These are phyloP conservation scores for Pulveroboletus ravenelii DNA, from an alignment of 768 basidiomycete species.

Conservation along the genomic window DNA sequence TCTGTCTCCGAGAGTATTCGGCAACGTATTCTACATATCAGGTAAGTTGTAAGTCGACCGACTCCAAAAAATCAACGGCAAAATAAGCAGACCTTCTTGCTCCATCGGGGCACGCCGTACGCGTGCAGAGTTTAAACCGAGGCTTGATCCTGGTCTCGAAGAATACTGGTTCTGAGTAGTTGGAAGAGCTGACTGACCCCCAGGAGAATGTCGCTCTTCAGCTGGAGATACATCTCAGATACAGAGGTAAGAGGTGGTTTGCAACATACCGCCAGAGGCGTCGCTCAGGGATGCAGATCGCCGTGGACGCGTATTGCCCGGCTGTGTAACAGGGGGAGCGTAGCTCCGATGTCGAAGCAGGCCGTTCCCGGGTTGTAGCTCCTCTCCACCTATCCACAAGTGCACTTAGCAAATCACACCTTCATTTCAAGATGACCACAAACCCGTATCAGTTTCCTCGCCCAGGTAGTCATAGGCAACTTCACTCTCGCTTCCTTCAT, in stretches of 20 bases:
- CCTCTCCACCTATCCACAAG: constrained; percentile 28
- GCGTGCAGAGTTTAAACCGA: constrained; percentile 37
- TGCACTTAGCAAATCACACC: constrained; percentile 16
- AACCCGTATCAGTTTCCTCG: constrained; percentile 42
- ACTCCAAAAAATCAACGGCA: constrained; percentile 8
- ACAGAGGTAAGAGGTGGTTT: constrained; percentile 23
- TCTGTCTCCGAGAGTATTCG: constrained; percentile 22
- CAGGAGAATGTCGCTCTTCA: constrained; percentile 27
- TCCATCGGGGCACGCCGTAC: constrained; percentile 39
- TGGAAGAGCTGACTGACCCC: constrained; percentile 12
- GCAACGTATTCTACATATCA: constrained; percentile 22
- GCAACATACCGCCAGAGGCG: constrained; percentile 34
- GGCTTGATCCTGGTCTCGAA: constrained; percentile 42
- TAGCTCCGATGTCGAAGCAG: constrained; percentile 26
- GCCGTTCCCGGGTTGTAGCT: constrained; percentile 24
- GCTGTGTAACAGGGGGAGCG: constrained; percentile 28
- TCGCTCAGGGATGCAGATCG: constrained; percentile 79
- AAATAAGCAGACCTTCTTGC: constrained; percentile 36
- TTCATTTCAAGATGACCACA: constrained; percentile 11
- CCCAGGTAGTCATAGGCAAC: constrained; percentile 26
- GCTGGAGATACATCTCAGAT: constrained; percentile 20
- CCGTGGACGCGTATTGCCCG: constrained; percentile 52
- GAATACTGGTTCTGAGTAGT: constrained; percentile 21
- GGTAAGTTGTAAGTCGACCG: constrained; percentile 7
- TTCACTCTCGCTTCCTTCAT: constrained; percentile 40